phyloP scores from a whole-genome alignment of 352 stramenopile species.

The Pythium pectinolyticum region DNA sequence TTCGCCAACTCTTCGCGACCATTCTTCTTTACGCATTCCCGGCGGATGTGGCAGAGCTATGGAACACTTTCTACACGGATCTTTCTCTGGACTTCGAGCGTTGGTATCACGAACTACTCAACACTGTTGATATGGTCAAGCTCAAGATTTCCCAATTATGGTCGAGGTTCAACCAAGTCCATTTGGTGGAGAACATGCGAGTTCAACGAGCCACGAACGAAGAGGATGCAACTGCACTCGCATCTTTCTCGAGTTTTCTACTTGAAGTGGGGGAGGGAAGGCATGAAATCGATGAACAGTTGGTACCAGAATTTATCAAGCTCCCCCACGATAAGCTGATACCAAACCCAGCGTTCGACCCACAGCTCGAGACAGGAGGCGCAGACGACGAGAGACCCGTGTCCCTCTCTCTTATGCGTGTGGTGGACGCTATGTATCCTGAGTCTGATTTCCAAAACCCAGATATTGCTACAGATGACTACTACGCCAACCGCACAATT shows the following conservation, averaged over 20 bases:
- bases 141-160: too few relatives aligned
- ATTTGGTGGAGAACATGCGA: too few relatives aligned
- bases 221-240: neutral
- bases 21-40: slow-evolving; percentile 25
- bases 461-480: slow-evolving; percentile 2
- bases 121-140: slow-evolving; percentile 3
- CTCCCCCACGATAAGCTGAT: slow-evolving; percentile 16
- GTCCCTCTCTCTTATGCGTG: neutral
- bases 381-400: neutral
- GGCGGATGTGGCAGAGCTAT: slow-evolving; percentile 13
- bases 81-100: slow-evolving; percentile 13
- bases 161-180: too few relatives aligned
- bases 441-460: slow-evolving; percentile 10
- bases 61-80: slow-evolving; percentile 17
- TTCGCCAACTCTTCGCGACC: slow-evolving; percentile 34
- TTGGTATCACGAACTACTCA: neutral
- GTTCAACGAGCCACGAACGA: neutral
- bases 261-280: slow-evolving; percentile 14
- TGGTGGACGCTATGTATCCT: slow-evolving; percentile 18
- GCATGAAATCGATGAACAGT: slow-evolving; percentile 1
- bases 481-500: slow-evolving; percentile 20
- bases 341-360: neutral
- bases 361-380: neutral
- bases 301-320: slow-evolving; percentile 15
- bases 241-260: neutral